Evolutionary conservation across 2,329 filamentous ascomycete genomes (phyloP).

Genomic region (Clonostachys chloroleuca): DNA sequence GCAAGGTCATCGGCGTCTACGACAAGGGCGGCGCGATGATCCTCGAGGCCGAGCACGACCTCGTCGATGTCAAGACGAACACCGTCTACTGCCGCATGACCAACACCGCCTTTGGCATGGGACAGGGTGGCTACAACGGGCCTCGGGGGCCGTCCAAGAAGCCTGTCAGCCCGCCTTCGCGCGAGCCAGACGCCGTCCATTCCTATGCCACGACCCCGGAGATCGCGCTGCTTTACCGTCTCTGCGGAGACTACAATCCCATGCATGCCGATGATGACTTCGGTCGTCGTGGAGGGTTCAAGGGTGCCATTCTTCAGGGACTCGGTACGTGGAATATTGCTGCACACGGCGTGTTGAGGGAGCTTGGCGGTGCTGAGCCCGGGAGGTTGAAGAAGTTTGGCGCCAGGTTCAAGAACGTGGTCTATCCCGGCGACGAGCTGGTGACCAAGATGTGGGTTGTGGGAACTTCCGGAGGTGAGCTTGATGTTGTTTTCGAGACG

Average conservation of each 20-base stretch:
- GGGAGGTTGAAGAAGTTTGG: conserved; percentile 32
- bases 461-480: conserved; percentile 18
- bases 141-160: conserved; percentile 29
- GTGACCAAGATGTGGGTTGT: conserved; percentile 36
- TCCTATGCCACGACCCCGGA: conserved; percentile 30
- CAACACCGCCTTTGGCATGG: conserved; percentile 34
- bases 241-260: conserved; percentile 45
- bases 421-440: conserved; percentile 38
- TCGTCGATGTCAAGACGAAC: conserved; percentile 30
- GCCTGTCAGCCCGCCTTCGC: conserved; percentile 19
- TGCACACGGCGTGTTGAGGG: conserved; percentile 32
- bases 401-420: conserved; percentile 38
- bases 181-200: conserved; percentile 28
- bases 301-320: conserved; percentile 38
- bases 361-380: conserved; percentile 32
- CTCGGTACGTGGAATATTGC: conserved; percentile 42
- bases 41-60: conserved; percentile 28
- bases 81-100: conserved; percentile 29
- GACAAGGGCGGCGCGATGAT: conserved; percentile 38
- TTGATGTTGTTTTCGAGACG: conserved; percentile 32
- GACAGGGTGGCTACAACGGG: conserved; percentile 38
- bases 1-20: conserved; percentile 35
- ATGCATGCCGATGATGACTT: conserved; percentile 37
- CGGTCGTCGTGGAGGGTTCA: conserved; percentile 34
- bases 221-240: conserved; percentile 31